Percentiles rank a stretch among this genome's conserved stretches.
phyloP scores from a whole-genome alignment of 1,284 basidiomycete genomes.

The Cutaneotrichosporon sp. region DNA sequence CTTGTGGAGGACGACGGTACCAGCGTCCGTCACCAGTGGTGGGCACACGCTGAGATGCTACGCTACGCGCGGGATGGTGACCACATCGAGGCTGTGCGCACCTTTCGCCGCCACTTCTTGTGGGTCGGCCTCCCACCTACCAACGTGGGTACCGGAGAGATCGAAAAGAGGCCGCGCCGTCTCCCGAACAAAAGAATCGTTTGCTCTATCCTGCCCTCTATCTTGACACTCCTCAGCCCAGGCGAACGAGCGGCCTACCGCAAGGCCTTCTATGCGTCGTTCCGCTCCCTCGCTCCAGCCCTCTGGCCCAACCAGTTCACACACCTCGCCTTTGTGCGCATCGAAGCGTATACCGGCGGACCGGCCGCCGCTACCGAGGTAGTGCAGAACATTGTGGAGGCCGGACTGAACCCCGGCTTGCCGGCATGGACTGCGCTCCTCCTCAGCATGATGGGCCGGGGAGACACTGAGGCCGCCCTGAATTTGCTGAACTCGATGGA shows the following conservation, averaged over 20 bases:
- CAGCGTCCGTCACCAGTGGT: slow-evolving; percentile 22
- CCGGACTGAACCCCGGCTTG: slow-evolving; percentile 24
- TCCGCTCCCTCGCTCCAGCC: slow-evolving; percentile 21
- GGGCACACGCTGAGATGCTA: slow-evolving; percentile 39
- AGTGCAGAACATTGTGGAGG: slow-evolving; percentile 20
- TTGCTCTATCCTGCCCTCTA: slow-evolving; percentile 33
- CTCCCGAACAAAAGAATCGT: slow-evolving; percentile 30
- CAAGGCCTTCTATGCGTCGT: slow-evolving; percentile 25
- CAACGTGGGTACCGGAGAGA: background rate
- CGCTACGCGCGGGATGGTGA: slow-evolving; percentile 22
- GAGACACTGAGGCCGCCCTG: slow-evolving; percentile 25
- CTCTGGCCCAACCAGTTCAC: slow-evolving; percentile 32
- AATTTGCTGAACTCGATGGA: slow-evolving; percentile 33
- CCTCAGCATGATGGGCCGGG: slow-evolving; percentile 25
- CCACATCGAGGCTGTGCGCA: slow-evolving; percentile 28
- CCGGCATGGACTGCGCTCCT: slow-evolving; percentile 32
- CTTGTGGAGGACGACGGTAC: slow-evolving; percentile 5
- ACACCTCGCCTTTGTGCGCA: slow-evolving; percentile 33
- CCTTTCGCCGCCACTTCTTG: slow-evolving; percentile 31
- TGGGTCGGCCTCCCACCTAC: slow-evolving; percentile 39
- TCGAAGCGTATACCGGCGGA: slow-evolving; percentile 24
- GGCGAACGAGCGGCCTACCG: slow-evolving; percentile 21
- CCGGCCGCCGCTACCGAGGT: slow-evolving; percentile 24
- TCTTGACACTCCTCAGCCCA: slow-evolving; percentile 27
- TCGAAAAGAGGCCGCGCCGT: slow-evolving; percentile 11